Evolutionary conservation across 2,329 filamentous ascomycete genomes (phyloP).

Genomic region (Moelleriella libera): DNA sequence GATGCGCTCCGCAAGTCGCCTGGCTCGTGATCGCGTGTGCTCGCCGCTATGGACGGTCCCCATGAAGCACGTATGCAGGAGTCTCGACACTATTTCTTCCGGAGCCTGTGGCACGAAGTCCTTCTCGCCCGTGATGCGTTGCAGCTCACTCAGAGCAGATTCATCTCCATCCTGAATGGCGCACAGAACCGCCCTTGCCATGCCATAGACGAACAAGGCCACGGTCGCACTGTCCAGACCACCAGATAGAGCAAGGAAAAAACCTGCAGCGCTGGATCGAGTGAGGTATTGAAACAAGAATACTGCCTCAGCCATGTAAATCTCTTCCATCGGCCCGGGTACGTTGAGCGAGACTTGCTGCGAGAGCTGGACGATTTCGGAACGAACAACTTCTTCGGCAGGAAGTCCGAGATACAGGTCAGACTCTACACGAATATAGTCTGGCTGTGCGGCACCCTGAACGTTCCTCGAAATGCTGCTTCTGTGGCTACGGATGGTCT

Average conservation of each 20-base stretch:
- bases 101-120: constrained; percentile 35
- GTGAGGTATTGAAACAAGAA: constrained; percentile 42
- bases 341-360: constrained; percentile 7
- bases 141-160: constrained; percentile 12
- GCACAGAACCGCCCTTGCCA: constrained; percentile 40
- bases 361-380: constrained; percentile 11
- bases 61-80: constrained; percentile 34
- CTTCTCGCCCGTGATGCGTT: constrained; percentile 10
- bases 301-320: constrained; percentile 13
- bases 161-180: constrained; percentile 27
- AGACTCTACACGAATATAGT: constrained; percentile 14
- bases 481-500: constrained; percentile 53
- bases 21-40: constrained; percentile 54
- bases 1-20: constrained; percentile 43
- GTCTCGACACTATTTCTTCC: constrained; percentile 35
- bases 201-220: constrained; percentile 22
- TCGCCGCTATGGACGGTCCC: constrained; percentile 50
- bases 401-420: constrained; percentile 8
- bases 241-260: constrained; percentile 34
- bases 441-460: constrained; percentile 27
- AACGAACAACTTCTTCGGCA: constrained; percentile 12
- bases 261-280: constrained; percentile 32
- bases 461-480: constrained; percentile 38
- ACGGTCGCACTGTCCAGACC: constrained; percentile 14
- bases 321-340: constrained; percentile 17